phyloP scores from a whole-genome alignment of 352 stramenopile species.

The Globisporangium lucens region DNA sequence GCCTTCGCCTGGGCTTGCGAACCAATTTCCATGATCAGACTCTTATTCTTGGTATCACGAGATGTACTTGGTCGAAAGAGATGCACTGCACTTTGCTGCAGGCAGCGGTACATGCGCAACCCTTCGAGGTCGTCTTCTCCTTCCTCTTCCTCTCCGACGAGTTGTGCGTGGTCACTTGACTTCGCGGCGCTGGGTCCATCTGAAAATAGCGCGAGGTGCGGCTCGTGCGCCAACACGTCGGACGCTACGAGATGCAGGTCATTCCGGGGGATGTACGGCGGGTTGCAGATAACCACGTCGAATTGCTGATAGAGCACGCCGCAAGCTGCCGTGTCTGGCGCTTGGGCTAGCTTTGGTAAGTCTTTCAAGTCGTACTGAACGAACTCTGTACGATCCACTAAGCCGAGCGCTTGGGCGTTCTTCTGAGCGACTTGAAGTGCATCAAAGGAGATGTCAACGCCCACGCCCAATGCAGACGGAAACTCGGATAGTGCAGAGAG shows the following conservation, averaged over 20 bases:
- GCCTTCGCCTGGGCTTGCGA: conserved; percentile 47
- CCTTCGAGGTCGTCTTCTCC: conserved; percentile 26
- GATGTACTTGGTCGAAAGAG: conserved; percentile 25
- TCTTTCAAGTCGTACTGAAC: conserved; percentile 38
- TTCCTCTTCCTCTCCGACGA: neutral
- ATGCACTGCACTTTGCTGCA: conserved; percentile 30
- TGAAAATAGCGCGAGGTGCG: conserved; percentile 71
- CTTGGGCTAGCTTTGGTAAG: conserved; percentile 8
- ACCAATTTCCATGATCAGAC: conserved; percentile 56
- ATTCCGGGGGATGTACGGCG: conserved; percentile 60
- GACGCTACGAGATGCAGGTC: conserved; percentile 54
- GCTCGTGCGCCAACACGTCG: conserved; percentile 65
- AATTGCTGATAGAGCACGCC: conserved; percentile 36
- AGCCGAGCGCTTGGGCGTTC: conserved; percentile 35
- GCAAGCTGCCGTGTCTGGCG: neutral
- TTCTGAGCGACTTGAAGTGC: conserved; percentile 49
- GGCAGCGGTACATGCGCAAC: conserved; percentile 49
- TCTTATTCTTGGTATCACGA: neutral
- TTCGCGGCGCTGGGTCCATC: conserved; percentile 25
- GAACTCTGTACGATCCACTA: conserved; percentile 18
- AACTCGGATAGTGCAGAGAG: conserved; percentile 63
- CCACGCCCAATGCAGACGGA: conserved; percentile 45
- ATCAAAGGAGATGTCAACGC: conserved; percentile 51
- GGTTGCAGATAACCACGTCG: conserved; percentile 72
- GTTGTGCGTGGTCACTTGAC: neutral